These are phyloP conservation scores for Guadua angustifolia DNA, from an alignment of 176 grass and related monocot species.

Conservation along the genomic window DNA sequence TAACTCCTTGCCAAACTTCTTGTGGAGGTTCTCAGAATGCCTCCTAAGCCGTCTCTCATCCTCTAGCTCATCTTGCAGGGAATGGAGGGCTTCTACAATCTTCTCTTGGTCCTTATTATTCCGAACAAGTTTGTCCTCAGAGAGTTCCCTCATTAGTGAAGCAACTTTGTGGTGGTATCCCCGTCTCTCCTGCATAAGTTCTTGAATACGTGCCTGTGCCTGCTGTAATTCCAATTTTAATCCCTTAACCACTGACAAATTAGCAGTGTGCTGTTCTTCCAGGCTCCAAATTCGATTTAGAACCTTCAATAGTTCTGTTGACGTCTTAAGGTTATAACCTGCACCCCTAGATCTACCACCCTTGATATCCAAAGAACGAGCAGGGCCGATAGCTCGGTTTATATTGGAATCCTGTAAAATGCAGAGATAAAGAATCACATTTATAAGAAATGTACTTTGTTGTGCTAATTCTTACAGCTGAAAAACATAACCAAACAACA, in stretches of 20 bases:
- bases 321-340: conserved; percentile 64
- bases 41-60: conserved; percentile 68
- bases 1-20: conserved; percentile 73
- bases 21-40: conserved; percentile 63
- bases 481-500: conserved; percentile 13
- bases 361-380: conserved; percentile 61
- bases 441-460: neutral
- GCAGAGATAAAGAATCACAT: conserved; percentile 18
- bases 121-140: conserved; percentile 61
- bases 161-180: conserved; percentile 56
- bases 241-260: conserved; percentile 57
- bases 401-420: conserved; percentile 59
- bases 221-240: conserved; percentile 73
- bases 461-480: conserved; percentile 5
- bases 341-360: conserved; percentile 49
- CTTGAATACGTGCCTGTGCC: conserved; percentile 61
- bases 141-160: conserved; percentile 57
- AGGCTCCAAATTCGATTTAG: conserved; percentile 89
- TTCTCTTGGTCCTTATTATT: conserved; percentile 70
- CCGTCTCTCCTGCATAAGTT: conserved; percentile 57
- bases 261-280: conserved; percentile 77
- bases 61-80: conserved; percentile 64
- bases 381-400: conserved; percentile 50
- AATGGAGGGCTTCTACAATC: conserved; percentile 53
- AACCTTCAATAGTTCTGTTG: conserved; percentile 85